Percentiles rank a stretch among this genome's conserved stretches.
These are phyloP conservation scores for Zostera marina DNA, from an alignment of 116 monocot species.

Conservation along the genomic window DNA sequence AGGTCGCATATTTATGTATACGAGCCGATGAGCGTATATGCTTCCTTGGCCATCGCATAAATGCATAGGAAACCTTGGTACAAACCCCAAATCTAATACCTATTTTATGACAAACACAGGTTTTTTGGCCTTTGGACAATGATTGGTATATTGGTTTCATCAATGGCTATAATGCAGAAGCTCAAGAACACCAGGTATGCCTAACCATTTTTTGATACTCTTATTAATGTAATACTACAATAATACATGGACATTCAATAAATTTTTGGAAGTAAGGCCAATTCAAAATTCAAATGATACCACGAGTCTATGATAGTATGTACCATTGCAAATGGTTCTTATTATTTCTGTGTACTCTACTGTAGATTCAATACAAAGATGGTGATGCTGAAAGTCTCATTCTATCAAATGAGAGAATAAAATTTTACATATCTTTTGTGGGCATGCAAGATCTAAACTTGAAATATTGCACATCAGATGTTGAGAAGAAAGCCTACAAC, in stretches of 20 bases:
- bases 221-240: too few relatives aligned
- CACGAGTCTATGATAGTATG: too few relatives aligned
- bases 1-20: too few relatives aligned
- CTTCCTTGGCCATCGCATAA: too few relatives aligned
- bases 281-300: too few relatives aligned
- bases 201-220: neutral
- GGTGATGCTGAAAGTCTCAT: slow-evolving; percentile 56
- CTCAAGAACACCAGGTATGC: slow-evolving; percentile 46
- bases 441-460: slow-evolving; percentile 50
- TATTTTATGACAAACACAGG: slow-evolving; percentile 24
- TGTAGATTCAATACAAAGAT: slow-evolving; percentile 71
- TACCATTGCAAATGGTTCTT: neutral
- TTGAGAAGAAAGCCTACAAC: slow-evolving; percentile 34
- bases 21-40: too few relatives aligned
- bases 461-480: slow-evolving; percentile 25
- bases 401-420: slow-evolving; percentile 52
- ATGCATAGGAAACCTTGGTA: too few relatives aligned
- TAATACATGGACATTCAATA: too few relatives aligned
- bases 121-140: slow-evolving; percentile 93
- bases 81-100: neutral
- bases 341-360: neutral
- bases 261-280: too few relatives aligned
- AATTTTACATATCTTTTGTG: slow-evolving; percentile 45
- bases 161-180: slow-evolving; percentile 27
- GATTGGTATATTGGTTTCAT: slow-evolving; percentile 76